Evolutionary conservation across 352 stramenopile species (phyloP), one percentile per base, ranked within the genome.

Genomic region (Blastocystis sp.): DNA sequence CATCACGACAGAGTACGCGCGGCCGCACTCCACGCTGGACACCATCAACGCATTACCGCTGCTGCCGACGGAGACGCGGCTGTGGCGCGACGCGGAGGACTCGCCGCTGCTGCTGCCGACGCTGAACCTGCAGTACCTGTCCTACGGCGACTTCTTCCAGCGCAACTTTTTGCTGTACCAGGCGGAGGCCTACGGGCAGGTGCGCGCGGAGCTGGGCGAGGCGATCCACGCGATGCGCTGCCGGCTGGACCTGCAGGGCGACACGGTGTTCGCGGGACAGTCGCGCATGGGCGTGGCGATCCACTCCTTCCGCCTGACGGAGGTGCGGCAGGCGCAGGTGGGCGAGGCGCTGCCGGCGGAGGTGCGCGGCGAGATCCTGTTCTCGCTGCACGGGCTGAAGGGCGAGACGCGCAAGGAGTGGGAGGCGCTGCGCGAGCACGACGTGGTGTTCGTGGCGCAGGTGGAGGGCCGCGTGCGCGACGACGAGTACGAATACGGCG

Each of bases 111-210:
- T 94, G 2, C 89, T 98, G 45, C 95, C 94, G 17, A 98, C 98
- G 90, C 91, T 98, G n/a, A 95, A 94, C 76, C 89, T 97, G 28
- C 94, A 97, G 89, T 99, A 96, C 89, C 90, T 99, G 21, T 97
- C 95, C 19, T 89, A 97, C 59, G 84, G 92, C 10, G 96, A 99
- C 89, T 98, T 97, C 90, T 89, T 98, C 7, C 89, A 95, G 45
- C 93, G 96, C 23, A 96, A 94, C 86, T 97, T 96, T 90, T 91
- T 94, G 76, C 90, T 98, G 40, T 94, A 94, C 76, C 92, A 92
- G 7, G 84, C 98, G 0, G 95, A 98, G 89, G 93, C 91, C 52
- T 92, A 93, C 0, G 94, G 96, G 70, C 92, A 94, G 66, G 93
- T 96, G 19, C 91, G 94, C 41, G 74, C 52, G 0, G 93, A 96